phyloP scores from a whole-genome alignment of 2,329 filamentous ascomycete species.

The Colletotrichum falcatum region DNA sequence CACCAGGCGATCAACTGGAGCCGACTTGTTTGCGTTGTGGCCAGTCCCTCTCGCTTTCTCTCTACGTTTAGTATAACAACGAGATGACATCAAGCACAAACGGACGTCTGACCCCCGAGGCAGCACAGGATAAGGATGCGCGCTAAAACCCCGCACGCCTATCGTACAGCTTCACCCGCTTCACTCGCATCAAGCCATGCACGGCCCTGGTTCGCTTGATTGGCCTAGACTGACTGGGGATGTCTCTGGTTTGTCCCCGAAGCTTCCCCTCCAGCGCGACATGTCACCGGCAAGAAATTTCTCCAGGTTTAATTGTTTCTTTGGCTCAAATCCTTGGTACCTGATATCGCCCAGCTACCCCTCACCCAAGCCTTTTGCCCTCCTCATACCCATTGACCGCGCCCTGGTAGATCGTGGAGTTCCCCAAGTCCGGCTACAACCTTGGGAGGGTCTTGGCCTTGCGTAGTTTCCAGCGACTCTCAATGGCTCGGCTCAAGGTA shows the following conservation, averaged over 20 bases:
- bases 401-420: constrained; percentile 6
- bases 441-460: constrained; percentile 24
- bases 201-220: constrained; percentile 10
- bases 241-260: not conserved
- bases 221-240: constrained; percentile 19
- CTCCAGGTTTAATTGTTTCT: constrained; percentile 12
- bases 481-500: constrained; percentile 34
- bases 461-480: constrained; percentile 17
- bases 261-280: constrained; percentile 31
- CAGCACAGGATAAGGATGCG: constrained; percentile 30
- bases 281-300: constrained; percentile 20
- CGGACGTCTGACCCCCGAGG: constrained; percentile 9
- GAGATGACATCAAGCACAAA: constrained; percentile 30
- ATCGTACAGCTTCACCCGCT: constrained; percentile 10
- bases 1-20: constrained; percentile 1
- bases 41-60: not conserved
- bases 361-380: not conserved
- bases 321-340: constrained; percentile 13
- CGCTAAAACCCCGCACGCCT: constrained; percentile 39
- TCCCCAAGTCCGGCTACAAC: not conserved
- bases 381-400: not conserved
- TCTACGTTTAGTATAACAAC: constrained; percentile 17
- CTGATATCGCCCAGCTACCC: constrained; percentile 20
- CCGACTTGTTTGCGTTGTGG: not conserved
- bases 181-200: constrained; percentile 3